phyloP scores from a whole-genome alignment of 176 grass and related monocot species.

The Oryza nivara region DNA sequence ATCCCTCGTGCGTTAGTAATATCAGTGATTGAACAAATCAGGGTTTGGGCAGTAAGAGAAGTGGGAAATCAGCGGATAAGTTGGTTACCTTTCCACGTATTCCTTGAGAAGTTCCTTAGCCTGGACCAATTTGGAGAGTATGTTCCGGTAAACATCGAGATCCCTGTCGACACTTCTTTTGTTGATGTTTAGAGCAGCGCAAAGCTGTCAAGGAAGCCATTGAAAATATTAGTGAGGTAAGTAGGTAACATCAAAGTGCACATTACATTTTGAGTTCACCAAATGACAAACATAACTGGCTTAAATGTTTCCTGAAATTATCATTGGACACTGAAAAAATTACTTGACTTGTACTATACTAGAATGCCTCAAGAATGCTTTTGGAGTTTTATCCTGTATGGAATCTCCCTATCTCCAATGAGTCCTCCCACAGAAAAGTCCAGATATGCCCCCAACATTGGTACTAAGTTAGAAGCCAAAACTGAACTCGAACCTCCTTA shows the following conservation, averaged over 20 bases:
- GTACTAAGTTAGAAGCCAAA: background rate
- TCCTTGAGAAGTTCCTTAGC: slow-evolving; percentile 99
- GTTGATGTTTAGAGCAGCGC: slow-evolving; percentile 75
- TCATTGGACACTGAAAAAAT: slow-evolving; percentile 1
- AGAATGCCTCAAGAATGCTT: background rate
- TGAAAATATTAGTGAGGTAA: background rate
- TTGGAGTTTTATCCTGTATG: background rate
- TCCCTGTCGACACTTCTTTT: slow-evolving; percentile 98
- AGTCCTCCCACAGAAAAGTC: background rate
- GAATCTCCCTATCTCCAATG: background rate
- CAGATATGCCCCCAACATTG: background rate
- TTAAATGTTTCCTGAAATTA: slow-evolving; percentile 31
- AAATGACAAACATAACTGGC: background rate
- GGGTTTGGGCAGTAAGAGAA: slow-evolving; percentile 2
- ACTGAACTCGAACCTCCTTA: slow-evolving; percentile 4
- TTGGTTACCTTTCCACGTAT: slow-evolving; percentile 82
- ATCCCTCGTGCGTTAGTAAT: background rate
- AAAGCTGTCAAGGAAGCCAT: slow-evolving; percentile 64
- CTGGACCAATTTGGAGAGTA: slow-evolving; percentile 95
- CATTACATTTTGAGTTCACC: slow-evolving; percentile 25
- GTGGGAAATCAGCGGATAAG: slow-evolving; percentile 4
- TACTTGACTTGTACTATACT: background rate
- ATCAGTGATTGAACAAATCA: background rate
- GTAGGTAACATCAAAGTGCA: background rate
- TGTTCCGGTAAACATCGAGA: slow-evolving; percentile 95